phyloP scores from a whole-genome alignment of 2,329 filamentous ascomycete genomes.

The Lachnellula hyalina region DNA sequence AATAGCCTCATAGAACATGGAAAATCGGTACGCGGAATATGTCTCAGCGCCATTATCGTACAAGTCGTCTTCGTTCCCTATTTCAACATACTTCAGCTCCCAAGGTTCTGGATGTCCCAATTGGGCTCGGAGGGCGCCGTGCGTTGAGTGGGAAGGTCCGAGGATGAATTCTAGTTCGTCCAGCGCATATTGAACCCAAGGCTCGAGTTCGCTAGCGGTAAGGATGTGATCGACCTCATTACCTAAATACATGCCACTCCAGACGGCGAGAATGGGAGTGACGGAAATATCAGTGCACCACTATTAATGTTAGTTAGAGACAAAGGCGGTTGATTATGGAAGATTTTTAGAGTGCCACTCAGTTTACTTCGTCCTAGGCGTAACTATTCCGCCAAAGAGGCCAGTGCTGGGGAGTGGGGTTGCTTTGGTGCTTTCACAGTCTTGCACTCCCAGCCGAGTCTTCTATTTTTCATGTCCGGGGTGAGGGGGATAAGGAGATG shows the following conservation, averaged over 20 bases:
- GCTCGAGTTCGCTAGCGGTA: conserved; percentile 30
- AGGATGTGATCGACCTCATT: conserved; percentile 7
- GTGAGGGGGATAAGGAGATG: not conserved
- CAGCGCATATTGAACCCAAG: conserved; percentile 43
- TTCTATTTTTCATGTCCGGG: no score
- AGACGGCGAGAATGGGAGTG: conserved; percentile 42
- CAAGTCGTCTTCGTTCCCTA: conserved; percentile 46
- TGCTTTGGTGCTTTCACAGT: no score
- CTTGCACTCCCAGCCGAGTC: not conserved
- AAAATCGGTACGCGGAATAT: conserved; percentile 39
- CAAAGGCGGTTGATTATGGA: not conserved
- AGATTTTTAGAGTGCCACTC: no score
- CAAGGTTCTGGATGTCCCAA: conserved; percentile 47
- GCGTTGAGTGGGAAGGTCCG: conserved; percentile 39
- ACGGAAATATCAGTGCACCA: conserved; percentile 44
- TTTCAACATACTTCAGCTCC: conserved; percentile 46
- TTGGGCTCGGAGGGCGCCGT: conserved; percentile 42
- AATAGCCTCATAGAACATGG: conserved; percentile 44
- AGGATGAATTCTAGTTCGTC: conserved; percentile 49
- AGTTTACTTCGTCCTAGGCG: no score
- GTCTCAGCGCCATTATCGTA: conserved; percentile 35
- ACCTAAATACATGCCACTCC: conserved; percentile 40
- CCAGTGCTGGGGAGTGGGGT: no score
- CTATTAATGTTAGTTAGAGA: conserved; percentile 6
- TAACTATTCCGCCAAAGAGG: no score